Evolutionary conservation across 2,329 filamentous ascomycete genomes (phyloP), one percentile per base, ranked within the genome.

Genomic region (Pochonia chlamydosporia): DNA sequence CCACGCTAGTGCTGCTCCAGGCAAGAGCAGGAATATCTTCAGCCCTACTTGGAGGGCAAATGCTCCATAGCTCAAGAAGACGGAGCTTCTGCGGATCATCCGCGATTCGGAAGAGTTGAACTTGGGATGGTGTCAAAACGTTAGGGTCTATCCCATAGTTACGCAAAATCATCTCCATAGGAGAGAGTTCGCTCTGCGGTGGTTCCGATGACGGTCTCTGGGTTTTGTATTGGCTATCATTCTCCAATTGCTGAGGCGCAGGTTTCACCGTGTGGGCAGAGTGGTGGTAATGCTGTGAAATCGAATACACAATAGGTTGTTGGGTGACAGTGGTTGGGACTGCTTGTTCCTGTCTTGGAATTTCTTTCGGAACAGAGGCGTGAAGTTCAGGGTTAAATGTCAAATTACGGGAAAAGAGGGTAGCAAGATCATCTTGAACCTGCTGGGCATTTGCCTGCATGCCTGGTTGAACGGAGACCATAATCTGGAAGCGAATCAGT

Each of bases 281-380:
- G 61, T 91, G 89, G 54, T 85, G 85, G 65, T 95, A 95, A 65
- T 95, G 89, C 60, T 88, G 84, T 9, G 87, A 87, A 56, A 87
- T 81, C 49, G 78, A 83, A 69, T 93, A 95, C 52, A 78, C 73
- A 52, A 88, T 84, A 41, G 67, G 71, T 48, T n/a, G n/a, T n/a
- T 68, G 65, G 39, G 59, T 14, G n/a, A 30, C 21, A 31, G 39
- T 52, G 26, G 61, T 59, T 36, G 57, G 51, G 20, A 54, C 37
- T 11, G 36, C 33, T n/a, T 49, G 55, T 44, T 57, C 60, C 47
- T 64, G 65, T 48, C 60, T 65, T 46, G 49, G 61, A 26, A 57
- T 52, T 31, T 63, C 52, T 47, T 60, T 55, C 37, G 55, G 49
- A 10, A 47, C 47, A 2, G 46, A 46, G 13, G 50, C 47, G 40